Conservation (phyloP, 352 stramenopile genomes). For the Pythium utonaiense region DNA sequence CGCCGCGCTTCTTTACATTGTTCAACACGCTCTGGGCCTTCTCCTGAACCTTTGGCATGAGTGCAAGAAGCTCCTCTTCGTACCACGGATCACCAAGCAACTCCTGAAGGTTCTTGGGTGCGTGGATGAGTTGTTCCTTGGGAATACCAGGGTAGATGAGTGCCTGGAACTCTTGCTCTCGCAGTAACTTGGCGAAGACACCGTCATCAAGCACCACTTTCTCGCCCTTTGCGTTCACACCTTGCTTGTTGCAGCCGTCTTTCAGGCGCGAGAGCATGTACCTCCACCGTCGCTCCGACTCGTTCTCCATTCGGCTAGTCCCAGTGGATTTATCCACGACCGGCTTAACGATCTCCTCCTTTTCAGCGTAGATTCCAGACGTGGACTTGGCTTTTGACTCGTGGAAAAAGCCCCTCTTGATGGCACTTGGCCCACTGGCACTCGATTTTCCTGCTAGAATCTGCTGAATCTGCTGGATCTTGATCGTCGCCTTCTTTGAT, state of each 20-base stretch:
- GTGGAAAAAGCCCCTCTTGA: constrained; percentile 56
- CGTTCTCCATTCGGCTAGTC: constrained; percentile 25
- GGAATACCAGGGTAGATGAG: constrained; percentile 81
- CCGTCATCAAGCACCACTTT: constrained; percentile 71
- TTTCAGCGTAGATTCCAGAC: constrained; percentile 62
- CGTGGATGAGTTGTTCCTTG: constrained; percentile 54
- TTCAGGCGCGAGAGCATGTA: constrained; percentile 64
- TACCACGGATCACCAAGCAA: constrained; percentile 81
- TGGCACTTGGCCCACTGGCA: not conserved
- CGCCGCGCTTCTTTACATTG: constrained; percentile 80
- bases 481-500: constrained; percentile 48
- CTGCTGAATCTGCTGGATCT: constrained; percentile 15
- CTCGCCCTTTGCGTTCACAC: constrained; percentile 53
- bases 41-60: constrained; percentile 80
- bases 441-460: constrained; percentile 6
- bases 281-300: constrained; percentile 48
- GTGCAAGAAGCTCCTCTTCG: constrained; percentile 60
- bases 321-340: constrained; percentile 23
- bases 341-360: constrained; percentile 39
- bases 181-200: constrained; percentile 72
- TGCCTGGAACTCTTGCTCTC: constrained; percentile 64
- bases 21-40: constrained; percentile 72
- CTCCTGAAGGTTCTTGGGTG: constrained; percentile 67
- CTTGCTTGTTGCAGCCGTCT: constrained; percentile 45
- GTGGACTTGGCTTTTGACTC: constrained; percentile 18